A percentile compares a stretch with the other conserved stretches of the same genome.
Evolutionary conservation across 2,329 filamentous ascomycete species (phyloP).

Genomic region (Ilyonectria robusta): DNA sequence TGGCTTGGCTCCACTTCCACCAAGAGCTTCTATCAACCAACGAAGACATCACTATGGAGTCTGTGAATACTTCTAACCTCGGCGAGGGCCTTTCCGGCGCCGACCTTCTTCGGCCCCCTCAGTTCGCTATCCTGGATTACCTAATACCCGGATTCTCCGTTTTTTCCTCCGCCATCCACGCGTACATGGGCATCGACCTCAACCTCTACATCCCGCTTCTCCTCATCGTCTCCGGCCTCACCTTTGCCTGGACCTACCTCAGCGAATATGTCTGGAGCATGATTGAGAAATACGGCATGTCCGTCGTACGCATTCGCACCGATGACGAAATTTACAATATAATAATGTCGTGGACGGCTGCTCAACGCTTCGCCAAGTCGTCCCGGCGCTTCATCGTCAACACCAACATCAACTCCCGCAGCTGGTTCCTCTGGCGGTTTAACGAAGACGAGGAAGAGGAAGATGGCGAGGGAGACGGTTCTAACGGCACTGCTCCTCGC

Average conservation of each 20-base stretch:
- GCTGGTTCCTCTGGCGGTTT: slow-evolving; percentile 63
- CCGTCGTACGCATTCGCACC: slow-evolving; percentile 74
- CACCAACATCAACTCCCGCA: slow-evolving; percentile 70
- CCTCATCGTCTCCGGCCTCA: slow-evolving; percentile 63
- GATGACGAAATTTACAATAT: slow-evolving; percentile 83
- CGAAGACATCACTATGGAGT: slow-evolving; percentile 41
- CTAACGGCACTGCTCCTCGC: slow-evolving; percentile 44
- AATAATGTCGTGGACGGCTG: slow-evolving; percentile 78
- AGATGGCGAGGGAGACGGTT: slow-evolving; percentile 56
- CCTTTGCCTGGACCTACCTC: slow-evolving; percentile 68
- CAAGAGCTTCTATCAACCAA: not conserved
- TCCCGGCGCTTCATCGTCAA: slow-evolving; percentile 76
- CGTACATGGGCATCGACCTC: slow-evolving; percentile 73
- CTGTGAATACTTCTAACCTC: slow-evolving; percentile 38
- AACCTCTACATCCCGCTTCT: slow-evolving; percentile 74
- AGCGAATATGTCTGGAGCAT: slow-evolving; percentile 62
- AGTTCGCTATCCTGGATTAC: slow-evolving; percentile 69
- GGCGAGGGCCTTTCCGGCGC: slow-evolving; percentile 17
- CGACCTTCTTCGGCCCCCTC: slow-evolving; percentile 46
- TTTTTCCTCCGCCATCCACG: slow-evolving; percentile 66
- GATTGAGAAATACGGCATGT: slow-evolving; percentile 71
- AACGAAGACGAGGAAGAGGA: slow-evolving; percentile 63
- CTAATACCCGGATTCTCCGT: slow-evolving; percentile 77
- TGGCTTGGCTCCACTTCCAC: not conserved
- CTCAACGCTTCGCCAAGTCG: slow-evolving; percentile 71